These are phyloP conservation scores for Phalaenopsis aphrodite DNA, from an alignment of 106 monocot genomes.

Conservation along the genomic window DNA sequence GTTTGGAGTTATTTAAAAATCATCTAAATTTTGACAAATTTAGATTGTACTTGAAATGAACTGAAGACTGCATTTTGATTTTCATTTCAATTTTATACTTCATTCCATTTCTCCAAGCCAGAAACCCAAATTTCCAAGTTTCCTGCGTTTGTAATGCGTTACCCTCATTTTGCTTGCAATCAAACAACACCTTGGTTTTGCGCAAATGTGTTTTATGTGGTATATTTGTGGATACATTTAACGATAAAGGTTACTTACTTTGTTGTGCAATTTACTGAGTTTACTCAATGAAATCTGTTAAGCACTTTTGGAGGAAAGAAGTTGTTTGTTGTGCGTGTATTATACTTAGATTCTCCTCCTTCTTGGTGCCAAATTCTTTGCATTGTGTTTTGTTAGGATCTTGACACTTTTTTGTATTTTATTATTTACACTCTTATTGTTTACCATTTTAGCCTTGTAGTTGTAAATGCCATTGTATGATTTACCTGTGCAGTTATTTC, in stretches of 20 bases:
- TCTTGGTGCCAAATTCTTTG: background rate
- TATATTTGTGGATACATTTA: background rate
- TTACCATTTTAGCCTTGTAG: background rate
- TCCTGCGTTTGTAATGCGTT: too few species aligned
- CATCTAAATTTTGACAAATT: too few species aligned
- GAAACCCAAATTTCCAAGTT: too few species aligned
- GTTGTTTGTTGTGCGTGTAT: background rate
- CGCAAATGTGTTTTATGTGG: background rate
- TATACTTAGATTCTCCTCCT: background rate
- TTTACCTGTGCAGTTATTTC: slow-evolving; percentile 51
- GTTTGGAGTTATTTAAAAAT: too few species aligned
- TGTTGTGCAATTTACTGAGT: background rate
- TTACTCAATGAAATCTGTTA: background rate
- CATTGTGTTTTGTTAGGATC: background rate
- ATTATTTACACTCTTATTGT: background rate
- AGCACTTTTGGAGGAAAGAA: background rate
- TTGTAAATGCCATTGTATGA: slow-evolving; percentile 1
- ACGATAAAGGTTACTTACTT: background rate
- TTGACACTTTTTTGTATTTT: background rate
- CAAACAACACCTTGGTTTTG: background rate
- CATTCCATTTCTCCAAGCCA: too few species aligned
- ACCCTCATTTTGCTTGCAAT: too few species aligned
- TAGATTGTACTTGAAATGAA: too few species aligned
- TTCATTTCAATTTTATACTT: too few species aligned
- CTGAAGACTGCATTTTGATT: too few species aligned